Percentiles rank a stretch among this genome's conserved stretches.
phyloP scores from a whole-genome alignment of 495 filamentous ascomycete species.

The Staphylotrichum longicolle region DNA sequence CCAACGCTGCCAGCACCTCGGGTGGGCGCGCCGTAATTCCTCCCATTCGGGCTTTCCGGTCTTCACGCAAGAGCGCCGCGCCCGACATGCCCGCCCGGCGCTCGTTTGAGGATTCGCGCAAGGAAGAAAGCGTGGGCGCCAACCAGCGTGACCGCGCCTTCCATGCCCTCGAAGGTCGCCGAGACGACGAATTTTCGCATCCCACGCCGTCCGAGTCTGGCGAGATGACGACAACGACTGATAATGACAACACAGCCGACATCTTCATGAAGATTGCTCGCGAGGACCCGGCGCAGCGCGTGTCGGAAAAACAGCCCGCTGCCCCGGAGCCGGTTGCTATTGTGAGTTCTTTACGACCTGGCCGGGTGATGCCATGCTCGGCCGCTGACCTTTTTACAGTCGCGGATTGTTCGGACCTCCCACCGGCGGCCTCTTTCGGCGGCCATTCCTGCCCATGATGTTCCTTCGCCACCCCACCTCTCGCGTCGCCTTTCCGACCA shows the following conservation, averaged over 20 bases:
- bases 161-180: conserved; percentile 48
- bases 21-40: conserved; percentile 40
- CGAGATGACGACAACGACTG: conserved; percentile 40
- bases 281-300: conserved; percentile 45
- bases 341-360: conserved; percentile 35
- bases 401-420: conserved; percentile 39
- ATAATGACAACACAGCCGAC: conserved; percentile 51
- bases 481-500: conserved; percentile 48
- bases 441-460: conserved; percentile 38
- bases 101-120: conserved; percentile 36
- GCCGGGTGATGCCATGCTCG: background rate
- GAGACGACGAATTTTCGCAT: conserved; percentile 39
- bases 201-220: conserved; percentile 43
- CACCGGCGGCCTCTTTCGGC: conserved; percentile 48
- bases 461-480: conserved; percentile 38
- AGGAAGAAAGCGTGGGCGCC: conserved; percentile 39
- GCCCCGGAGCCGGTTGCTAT: conserved; percentile 38
- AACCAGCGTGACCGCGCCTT: conserved; percentile 51
- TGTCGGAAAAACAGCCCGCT: conserved; percentile 28
- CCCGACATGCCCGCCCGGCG: conserved; percentile 47
- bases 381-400: conserved; percentile 29
- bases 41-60: conserved; percentile 51
- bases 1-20: conserved; percentile 17
- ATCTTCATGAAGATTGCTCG: conserved; percentile 54
- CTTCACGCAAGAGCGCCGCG: conserved; percentile 48